A percentile compares a stretch with the other conserved stretches of the same genome.
Evolutionary conservation across 2,329 filamentous ascomycete genomes (phyloP).

Genomic region (Aurifilum marmelostoma): DNA sequence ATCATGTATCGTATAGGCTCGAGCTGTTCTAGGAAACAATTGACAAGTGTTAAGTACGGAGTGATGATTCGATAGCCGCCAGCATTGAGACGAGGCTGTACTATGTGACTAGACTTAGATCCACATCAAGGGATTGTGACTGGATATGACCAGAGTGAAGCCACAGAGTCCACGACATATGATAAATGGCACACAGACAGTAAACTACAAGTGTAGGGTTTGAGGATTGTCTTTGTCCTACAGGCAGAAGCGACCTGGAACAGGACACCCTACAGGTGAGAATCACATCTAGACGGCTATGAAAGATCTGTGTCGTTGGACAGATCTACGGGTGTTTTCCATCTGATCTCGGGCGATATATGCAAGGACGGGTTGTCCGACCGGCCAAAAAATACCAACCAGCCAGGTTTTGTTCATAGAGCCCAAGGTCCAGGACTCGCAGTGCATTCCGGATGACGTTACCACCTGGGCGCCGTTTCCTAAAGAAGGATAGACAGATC

Average conservation of each 20-base stretch:
- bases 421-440: background rate
- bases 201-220: too few relatives aligned
- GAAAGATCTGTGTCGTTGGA: background rate
- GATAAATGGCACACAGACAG: too few relatives aligned
- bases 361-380: background rate
- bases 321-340: background rate
- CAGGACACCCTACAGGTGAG: background rate
- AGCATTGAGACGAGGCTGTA: background rate
- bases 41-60: background rate
- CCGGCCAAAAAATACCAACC: background rate
- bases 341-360: background rate
- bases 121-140: background rate
- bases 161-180: background rate
- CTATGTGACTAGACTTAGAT: background rate
- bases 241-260: background rate
- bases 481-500: background rate
- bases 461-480: background rate
- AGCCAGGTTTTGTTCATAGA: background rate
- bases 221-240: background rate
- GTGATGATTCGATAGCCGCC: too few relatives aligned
- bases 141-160: background rate
- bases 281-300: background rate
- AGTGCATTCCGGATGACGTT: conserved; percentile 10
- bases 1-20: too few relatives aligned
- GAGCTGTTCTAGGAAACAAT: background rate